Conservation (phyloP, 1,284 basidiomycete genomes). For the Boletus holoroseus region DNA sequence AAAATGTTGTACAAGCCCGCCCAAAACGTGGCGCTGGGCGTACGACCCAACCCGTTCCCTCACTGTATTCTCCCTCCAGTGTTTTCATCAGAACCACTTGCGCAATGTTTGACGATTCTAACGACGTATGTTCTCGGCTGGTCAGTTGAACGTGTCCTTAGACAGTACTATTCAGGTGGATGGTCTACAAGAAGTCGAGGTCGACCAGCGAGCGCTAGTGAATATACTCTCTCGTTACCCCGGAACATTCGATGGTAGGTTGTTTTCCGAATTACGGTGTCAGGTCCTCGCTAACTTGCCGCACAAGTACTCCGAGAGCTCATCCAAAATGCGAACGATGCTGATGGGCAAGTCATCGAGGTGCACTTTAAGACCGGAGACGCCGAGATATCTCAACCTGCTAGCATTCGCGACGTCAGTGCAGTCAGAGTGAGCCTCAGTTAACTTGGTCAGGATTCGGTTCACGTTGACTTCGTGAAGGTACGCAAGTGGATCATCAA, state of each 20-base stretch:
- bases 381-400: conserved; percentile 32
- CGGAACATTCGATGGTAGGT: conserved; percentile 19
- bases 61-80: background rate
- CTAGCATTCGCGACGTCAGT: background rate
- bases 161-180: background rate
- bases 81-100: background rate
- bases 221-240: conserved; percentile 25
- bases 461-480: conserved; percentile 1
- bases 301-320: conserved; percentile 79
- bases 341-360: conserved; percentile 71
- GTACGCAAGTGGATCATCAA: conserved; percentile 68
- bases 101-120: conserved; percentile 1
- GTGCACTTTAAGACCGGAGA: conserved; percentile 70
- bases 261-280: background rate
- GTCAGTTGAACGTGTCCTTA: background rate
- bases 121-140: conserved; percentile 2
- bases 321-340: conserved; percentile 93
- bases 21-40: conserved; percentile 7
- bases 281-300: background rate
- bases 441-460: background rate
- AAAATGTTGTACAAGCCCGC: no score
- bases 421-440: background rate
- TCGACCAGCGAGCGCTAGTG: conserved; percentile 15
- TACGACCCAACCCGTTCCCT: background rate
- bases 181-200: conserved; percentile 15